Evolutionary conservation across 2,329 filamentous ascomycete genomes (phyloP), one percentile per base, ranked within the genome.

Genomic region (Exophiala sp.): DNA sequence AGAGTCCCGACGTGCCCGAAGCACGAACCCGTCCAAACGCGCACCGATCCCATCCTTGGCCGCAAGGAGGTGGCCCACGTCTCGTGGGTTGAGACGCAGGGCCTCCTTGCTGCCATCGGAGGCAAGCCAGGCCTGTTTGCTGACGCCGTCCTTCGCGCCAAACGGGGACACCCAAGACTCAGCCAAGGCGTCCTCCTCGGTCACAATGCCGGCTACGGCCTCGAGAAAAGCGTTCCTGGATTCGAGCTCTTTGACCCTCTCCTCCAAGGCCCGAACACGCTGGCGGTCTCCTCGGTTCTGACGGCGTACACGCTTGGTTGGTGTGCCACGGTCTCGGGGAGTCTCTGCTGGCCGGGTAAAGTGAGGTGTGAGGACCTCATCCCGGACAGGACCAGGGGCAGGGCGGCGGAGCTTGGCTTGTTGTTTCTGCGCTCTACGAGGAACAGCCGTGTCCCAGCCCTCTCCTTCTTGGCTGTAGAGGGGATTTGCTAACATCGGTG

Each of bases 11-110:
- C 56, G 56, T 38, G 24, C 21, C n/a, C 36, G 38, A 14, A 59
- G 50, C 20, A 52, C 39, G 36, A 55, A 55, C 16, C 45, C 33
- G 9, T 39, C 34, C 21, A 52, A 24, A n/a, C 49, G 44, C 39
- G 53, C 32, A n/a, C 43, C 39, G 12, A 52, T 47, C 18, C 56
- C 56, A 36, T 59, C 56, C 29, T 59, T 59, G 5, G 48, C 52
- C 18, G 52, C 56, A 9, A 59, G 49, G 9, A 59, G 47, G 38
- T 59, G 56, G 7, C 45, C 56, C 18, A 59, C 36, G 46, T 59
- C 56, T 16, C 52, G 48, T 8, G 52, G 32, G 38, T 52, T 40
- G 34, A n/a, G 18, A 14, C 40, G 12, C 7, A 55, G 11, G 8
- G 29, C 38, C 29, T 45, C 42, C 29, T 46, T 53, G 45, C 7